These are phyloP conservation scores for Xylaria longipes DNA, from an alignment of 495 filamentous ascomycete genomes.

Conservation along the genomic window DNA sequence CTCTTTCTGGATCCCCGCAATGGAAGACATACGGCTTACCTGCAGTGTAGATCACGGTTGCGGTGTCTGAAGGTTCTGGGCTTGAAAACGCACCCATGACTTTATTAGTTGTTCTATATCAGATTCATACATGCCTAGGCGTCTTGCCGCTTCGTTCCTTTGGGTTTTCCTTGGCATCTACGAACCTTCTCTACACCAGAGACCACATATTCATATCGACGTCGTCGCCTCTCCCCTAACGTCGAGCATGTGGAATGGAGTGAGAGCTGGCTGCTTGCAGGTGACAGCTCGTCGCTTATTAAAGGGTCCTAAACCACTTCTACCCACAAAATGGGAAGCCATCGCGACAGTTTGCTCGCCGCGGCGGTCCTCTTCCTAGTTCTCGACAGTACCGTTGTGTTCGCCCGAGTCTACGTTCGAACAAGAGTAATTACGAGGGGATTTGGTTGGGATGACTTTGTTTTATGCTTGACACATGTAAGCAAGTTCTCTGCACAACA, in stretches of 20 bases:
- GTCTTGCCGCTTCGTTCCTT: not conserved
- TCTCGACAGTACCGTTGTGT: slow-evolving; percentile 30
- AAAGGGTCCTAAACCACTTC: not conserved
- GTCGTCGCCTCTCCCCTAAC: not conserved
- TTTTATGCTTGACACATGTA: slow-evolving; percentile 38
- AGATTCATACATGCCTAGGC: not conserved
- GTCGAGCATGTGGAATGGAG: slow-evolving; percentile 6
- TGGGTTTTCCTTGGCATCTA: not conserved
- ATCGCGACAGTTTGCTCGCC: slow-evolving; percentile 33
- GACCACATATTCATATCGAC: not conserved
- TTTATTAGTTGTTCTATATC: slow-evolving; percentile 3
- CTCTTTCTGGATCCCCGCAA: slow-evolving; percentile 7
- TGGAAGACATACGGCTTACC: not conserved
- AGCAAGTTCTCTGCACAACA: not conserved
- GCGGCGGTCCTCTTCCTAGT: slow-evolving; percentile 36
- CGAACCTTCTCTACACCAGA: not conserved
- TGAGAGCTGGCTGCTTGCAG: slow-evolving; percentile 6
- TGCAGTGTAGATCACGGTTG: slow-evolving; percentile 12
- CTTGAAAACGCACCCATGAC: not conserved
- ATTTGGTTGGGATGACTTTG: slow-evolving; percentile 39
- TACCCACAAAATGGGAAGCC: slow-evolving; percentile 28
- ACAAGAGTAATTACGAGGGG: slow-evolving; percentile 31
- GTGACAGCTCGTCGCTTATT: slow-evolving; percentile 20
- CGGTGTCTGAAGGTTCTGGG: not conserved
- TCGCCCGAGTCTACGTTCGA: slow-evolving; percentile 37